phyloP scores from a whole-genome alignment of 2,329 filamentous ascomycete genomes.

The Paracamarosporium sp. region DNA sequence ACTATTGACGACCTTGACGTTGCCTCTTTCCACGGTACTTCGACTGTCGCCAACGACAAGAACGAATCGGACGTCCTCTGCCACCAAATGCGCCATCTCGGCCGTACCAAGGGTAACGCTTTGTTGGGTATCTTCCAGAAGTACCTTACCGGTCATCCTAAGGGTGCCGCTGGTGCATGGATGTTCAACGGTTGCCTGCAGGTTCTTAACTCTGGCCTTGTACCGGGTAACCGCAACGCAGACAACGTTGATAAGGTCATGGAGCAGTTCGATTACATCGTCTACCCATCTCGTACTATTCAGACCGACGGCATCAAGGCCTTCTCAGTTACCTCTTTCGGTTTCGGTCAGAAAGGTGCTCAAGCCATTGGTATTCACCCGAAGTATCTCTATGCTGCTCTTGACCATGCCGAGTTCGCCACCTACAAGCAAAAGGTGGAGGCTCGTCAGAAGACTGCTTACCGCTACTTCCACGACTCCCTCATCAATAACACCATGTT shows the following conservation, averaged over 20 bases:
- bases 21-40: constrained; percentile 98
- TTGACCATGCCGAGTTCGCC: constrained; percentile 83
- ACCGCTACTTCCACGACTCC: constrained; percentile 98
- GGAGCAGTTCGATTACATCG: constrained; percentile 97
- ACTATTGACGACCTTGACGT: constrained; percentile 95
- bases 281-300: constrained; percentile 92
- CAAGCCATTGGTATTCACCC: constrained; percentile 97
- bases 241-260: constrained; percentile 96
- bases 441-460: constrained; percentile 96
- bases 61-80: constrained; percentile 98
- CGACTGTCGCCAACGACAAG: constrained; percentile 98
- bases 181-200: constrained; percentile 99
- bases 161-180: constrained; percentile 98
- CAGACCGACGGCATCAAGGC: constrained; percentile 99
- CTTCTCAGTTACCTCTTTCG: constrained; percentile 98
- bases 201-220: constrained; percentile 90
- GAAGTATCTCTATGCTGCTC: constrained; percentile 92
- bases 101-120: constrained; percentile 95
- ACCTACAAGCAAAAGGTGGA: constrained; percentile 88
- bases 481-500: constrained; percentile 98
- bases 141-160: constrained; percentile 97
- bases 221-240: constrained; percentile 96
- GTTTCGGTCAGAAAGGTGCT: constrained; percentile 98
- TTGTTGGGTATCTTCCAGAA: constrained; percentile 99
- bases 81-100: constrained; percentile 93